Conservation (phyloP, 192 early-diverging fungal genomes). For the Rhizophagus clarus region DNA sequence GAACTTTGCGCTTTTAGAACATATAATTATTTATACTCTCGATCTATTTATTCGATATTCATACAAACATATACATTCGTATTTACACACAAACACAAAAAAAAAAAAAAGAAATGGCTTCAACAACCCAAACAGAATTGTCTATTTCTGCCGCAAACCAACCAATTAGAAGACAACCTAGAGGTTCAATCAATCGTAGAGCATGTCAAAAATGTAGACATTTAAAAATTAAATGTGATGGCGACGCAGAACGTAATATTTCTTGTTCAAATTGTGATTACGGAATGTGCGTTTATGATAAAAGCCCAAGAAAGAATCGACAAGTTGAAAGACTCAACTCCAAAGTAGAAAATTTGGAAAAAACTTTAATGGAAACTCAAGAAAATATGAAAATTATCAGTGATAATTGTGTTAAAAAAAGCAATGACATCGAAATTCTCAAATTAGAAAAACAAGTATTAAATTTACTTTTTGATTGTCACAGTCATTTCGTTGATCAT, state of each 20-base stretch:
- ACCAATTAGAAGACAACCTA: background rate
- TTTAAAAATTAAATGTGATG: constrained; percentile 14
- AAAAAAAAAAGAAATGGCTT: no score
- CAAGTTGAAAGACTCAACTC: constrained; percentile 10
- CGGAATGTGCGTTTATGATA: constrained; percentile 9
- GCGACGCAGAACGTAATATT: background rate
- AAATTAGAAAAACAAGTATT: constrained; percentile 1
- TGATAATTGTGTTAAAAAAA: background rate
- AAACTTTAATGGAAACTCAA: background rate
- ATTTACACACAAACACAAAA: no score
- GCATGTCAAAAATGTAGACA: constrained; percentile 8
- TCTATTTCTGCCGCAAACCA: background rate
- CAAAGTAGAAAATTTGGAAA: background rate
- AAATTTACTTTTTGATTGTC: background rate
- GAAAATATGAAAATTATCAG: background rate
- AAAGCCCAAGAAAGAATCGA: constrained; percentile 24
- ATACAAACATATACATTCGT: no score
- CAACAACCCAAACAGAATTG: no score
- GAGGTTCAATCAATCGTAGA: constrained; percentile 9
- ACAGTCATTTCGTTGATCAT: background rate
- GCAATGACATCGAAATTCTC: background rate
- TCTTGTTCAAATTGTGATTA: constrained; percentile 4
- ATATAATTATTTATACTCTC: no score
- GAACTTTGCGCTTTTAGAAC: no score
- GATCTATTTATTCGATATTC: no score